phyloP scores from a whole-genome alignment of 106 monocot genomes.

The Dactylorhiza incarnata region DNA sequence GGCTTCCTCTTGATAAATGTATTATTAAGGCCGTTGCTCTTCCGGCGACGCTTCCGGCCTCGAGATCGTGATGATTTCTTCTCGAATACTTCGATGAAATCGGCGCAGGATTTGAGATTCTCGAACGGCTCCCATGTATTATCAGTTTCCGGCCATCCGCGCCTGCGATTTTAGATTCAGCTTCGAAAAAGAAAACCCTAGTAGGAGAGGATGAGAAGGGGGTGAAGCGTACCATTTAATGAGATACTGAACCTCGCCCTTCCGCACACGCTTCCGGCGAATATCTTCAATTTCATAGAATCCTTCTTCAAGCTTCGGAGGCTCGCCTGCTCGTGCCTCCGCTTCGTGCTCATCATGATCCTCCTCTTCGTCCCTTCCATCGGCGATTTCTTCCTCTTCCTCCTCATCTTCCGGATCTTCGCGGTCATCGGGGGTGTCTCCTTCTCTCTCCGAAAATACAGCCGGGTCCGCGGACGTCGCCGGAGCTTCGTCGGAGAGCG shows the following conservation, averaged over 20 bases:
- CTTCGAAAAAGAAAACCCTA: not conserved
- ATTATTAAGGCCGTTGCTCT: constrained; percentile 9
- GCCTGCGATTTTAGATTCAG: constrained; percentile 32
- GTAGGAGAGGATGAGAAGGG: not conserved
- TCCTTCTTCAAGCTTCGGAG: constrained; percentile 52
- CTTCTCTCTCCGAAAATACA: not conserved
- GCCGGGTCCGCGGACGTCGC: not conserved
- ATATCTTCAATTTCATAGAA: constrained; percentile 82
- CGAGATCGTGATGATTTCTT: constrained; percentile 32
- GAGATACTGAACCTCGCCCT: constrained; percentile 68
- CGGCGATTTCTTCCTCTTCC: not conserved
- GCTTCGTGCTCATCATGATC: not conserved
- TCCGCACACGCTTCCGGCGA: constrained; percentile 58
- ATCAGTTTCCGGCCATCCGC: constrained; percentile 89
- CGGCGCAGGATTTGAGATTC: constrained; percentile 61
- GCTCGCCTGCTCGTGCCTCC: constrained; percentile 3
- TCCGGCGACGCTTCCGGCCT: constrained; percentile 47
- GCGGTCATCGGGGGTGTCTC: not conserved
- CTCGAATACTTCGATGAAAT: constrained; percentile 72
- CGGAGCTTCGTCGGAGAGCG: not conserved
- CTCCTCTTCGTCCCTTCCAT: not conserved
- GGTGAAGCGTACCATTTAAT: constrained; percentile 50
- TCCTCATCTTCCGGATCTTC: not conserved
- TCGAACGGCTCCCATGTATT: constrained; percentile 97
- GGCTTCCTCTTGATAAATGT: constrained; percentile 11